Base-by-base conservation (phyloP, 148 eudicot genomes). In the Silene uniflora region DNA sequence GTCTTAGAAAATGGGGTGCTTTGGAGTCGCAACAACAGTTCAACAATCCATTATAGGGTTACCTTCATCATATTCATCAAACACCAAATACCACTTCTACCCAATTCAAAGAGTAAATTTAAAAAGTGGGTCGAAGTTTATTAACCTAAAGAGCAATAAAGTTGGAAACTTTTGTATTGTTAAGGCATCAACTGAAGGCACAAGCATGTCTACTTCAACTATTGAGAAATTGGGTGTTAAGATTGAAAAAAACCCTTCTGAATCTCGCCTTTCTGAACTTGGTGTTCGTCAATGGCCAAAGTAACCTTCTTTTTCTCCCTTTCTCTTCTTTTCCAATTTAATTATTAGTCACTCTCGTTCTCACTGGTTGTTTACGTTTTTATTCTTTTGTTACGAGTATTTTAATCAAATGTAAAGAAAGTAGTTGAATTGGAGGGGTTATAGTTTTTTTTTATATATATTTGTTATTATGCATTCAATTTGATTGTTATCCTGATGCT, bases 251-350 rank as follows among this genome's bases (percentile, higher is more conserved):
- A 86, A 88, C 78, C 91, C 91, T 69, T 76, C 87, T 23, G 88
- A 88, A 17, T 81, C 89, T 62, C 78, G 78, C 72, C 92, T 89
- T 25, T 75, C 90, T 71, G 79, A 89, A 59, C 88, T 89, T 60
- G 92, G 88, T 61, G 90, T 87, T 73, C 83, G 78, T 69, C 83
- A 82, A 62, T 87, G 92, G 92, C 85, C 92, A 39, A 87, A 87
- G 92, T 89, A 74, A 44, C 16, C 55, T 1, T 67, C 76, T 56
- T n/a, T 73, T 11, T 73, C 52, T 61, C 60, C 78, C 80, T 77
- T 54, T 2, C 67, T 18, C 3, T 59, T 7, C 14, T 64, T 54
- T 0, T 17, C 64, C 9, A 62, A 22, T 10, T 16, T 29, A 35
- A 35, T 35, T 35, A 5, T 0, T 35, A 35, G 0, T 35, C 42